A percentile compares a stretch with the other conserved stretches of the same genome.
phyloP scores from a whole-genome alignment of 1,284 basidiomycete genomes.

The Pseudozyma sp. region DNA sequence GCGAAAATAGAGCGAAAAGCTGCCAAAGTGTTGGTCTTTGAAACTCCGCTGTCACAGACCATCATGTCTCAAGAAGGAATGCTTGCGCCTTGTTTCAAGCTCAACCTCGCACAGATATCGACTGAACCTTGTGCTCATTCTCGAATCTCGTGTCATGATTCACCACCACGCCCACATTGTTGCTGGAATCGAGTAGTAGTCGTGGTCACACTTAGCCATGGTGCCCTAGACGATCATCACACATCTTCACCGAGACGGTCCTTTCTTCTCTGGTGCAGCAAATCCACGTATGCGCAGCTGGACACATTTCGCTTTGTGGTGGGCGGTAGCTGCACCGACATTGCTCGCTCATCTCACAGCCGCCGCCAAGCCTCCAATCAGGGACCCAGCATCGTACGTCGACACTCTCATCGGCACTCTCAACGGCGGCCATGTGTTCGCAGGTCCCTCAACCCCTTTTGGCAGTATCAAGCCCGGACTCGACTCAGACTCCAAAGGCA shows the following conservation, averaged over 20 bases:
- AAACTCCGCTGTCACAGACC: slow-evolving; percentile 2
- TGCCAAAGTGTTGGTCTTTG: slow-evolving; percentile 13
- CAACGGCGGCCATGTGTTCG: slow-evolving; percentile 43
- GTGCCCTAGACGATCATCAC: background rate
- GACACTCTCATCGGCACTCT: slow-evolving; percentile 37
- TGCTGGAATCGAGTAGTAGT: too few species aligned
- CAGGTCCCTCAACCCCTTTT: slow-evolving; percentile 35
- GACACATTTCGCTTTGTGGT: background rate
- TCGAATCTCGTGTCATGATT: too few species aligned
- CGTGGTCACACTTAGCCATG: too few species aligned
- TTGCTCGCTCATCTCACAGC: background rate
- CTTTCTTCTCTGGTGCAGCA: too few species aligned
- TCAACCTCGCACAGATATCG: too few species aligned
- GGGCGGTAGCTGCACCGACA: background rate
- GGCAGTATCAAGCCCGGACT: slow-evolving; percentile 43
- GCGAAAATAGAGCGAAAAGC: background rate
- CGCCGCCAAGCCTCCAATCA: slow-evolving; percentile 1
- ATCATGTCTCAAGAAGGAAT: background rate
- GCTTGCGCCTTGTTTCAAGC: too few species aligned
- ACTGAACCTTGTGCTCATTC: too few species aligned
- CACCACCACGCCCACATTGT: too few species aligned
- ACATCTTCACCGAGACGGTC: background rate
- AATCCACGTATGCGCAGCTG: too few species aligned
- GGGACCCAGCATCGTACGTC: slow-evolving; percentile 30
- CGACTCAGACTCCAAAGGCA: slow-evolving; percentile 22